These are phyloP conservation scores for Phytopythium kandeliae DNA, from an alignment of 352 stramenopile genomes.

Conservation along the genomic window DNA sequence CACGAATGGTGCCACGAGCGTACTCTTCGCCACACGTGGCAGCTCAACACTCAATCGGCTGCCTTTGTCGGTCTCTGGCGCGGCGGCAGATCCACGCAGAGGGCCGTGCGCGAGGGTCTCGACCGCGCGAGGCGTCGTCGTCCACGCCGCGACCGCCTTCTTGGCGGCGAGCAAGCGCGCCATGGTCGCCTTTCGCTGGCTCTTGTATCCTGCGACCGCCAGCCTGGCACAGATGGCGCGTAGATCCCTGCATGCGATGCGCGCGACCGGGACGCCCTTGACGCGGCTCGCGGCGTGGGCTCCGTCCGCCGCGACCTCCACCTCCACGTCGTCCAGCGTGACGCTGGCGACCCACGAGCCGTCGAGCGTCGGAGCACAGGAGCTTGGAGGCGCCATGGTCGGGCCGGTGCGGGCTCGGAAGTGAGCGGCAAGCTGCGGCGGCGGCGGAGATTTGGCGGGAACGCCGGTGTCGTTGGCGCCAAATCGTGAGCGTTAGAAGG, in stretches of 20 bases:
- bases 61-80: not conserved
- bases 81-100: not conserved
- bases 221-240: conserved; percentile 4
- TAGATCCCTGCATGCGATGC: conserved; percentile 1
- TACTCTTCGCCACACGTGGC: not conserved
- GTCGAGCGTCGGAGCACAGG: not conserved
- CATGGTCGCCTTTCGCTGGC: conserved; percentile 4
- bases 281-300: not conserved
- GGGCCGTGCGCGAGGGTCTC: not conserved
- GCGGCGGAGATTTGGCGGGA: not conserved
- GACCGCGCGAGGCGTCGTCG: not conserved
- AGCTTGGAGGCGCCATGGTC: not conserved
- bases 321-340: conserved; percentile 4
- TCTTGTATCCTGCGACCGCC: not conserved
- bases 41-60: not conserved
- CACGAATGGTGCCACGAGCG: too few relatives aligned
- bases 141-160: not conserved
- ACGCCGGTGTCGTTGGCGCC: not conserved
- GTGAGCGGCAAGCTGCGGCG: not conserved
- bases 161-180: conserved; percentile 2
- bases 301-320: not conserved
- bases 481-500: not conserved
- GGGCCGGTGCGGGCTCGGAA: not conserved
- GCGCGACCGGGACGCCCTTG: not conserved
- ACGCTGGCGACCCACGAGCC: not conserved